phyloP scores from a whole-genome alignment of 768 basidiomycete genomes.

The Coprinellus aureogranulatus region DNA sequence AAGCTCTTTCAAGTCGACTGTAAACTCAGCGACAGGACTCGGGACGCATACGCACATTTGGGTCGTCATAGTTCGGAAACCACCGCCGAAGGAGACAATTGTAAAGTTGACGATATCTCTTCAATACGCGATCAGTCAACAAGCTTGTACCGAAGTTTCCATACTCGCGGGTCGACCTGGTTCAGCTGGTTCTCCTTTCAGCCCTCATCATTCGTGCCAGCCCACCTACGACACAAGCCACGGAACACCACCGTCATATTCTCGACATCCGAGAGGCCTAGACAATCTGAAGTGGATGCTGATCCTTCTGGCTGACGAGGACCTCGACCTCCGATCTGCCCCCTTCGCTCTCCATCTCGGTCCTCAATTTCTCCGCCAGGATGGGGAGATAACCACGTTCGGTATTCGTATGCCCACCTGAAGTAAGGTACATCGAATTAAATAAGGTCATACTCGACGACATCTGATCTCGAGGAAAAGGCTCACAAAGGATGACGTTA shows the following conservation, averaged over 20 bases:
- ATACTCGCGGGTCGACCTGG: not conserved
- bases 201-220: not conserved
- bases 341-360: constrained; percentile 43
- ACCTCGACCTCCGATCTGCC: constrained; percentile 50
- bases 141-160: no score
- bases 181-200: not conserved
- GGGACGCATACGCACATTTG: not conserved
- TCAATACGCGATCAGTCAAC: not conserved
- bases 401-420: constrained; percentile 91
- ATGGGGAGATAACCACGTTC: constrained; percentile 89
- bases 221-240: no score
- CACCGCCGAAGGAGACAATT: not conserved
- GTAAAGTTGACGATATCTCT: not conserved
- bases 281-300: constrained; percentile 71
- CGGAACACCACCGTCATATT: not conserved
- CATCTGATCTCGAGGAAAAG: constrained; percentile 10
- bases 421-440: constrained; percentile 18
- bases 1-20: no score
- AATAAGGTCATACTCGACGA: constrained; percentile 16
- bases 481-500: constrained; percentile 82
- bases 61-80: not conserved
- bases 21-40: no score
- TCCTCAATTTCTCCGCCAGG: constrained; percentile 61
- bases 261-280: constrained; percentile 25
- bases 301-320: constrained; percentile 68